Percentiles rank a stretch among this genome's conserved stretches.
These are phyloP conservation scores for Backusella tuberculispora DNA, from an alignment of 192 early-diverging fungal species.

Conservation along the genomic window DNA sequence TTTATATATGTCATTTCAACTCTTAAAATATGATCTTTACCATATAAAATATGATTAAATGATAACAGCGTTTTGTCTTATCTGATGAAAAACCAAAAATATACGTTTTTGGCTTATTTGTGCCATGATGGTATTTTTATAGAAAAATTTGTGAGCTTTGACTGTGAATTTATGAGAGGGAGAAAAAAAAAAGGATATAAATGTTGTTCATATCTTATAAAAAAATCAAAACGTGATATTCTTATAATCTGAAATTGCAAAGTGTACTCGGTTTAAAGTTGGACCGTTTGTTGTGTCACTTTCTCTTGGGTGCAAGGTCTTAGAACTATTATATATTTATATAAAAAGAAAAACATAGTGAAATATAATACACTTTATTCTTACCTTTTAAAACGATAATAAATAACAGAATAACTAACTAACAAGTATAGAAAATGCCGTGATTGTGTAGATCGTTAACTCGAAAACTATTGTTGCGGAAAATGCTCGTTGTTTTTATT, in stretches of 20 bases:
- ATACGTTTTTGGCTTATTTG: neutral
- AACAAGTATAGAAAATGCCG: no score
- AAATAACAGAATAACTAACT: no score
- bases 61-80: neutral
- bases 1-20: neutral
- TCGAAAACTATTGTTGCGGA: no score
- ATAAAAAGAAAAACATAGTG: no score
- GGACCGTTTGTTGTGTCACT: no score
- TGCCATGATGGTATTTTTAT: neutral
- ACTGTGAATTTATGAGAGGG: neutral
- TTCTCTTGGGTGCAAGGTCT: no score
- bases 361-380: no score
- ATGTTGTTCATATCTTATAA: neutral
- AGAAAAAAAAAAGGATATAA: no score
- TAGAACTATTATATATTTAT: no score
- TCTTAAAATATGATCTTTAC: slow-evolving; percentile 12
- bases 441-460: no score
- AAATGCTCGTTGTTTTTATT: no score
- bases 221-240: neutral
- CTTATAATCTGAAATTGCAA: neutral
- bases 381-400: no score
- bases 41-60: neutral
- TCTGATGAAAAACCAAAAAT: neutral
- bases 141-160: neutral
- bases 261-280: neutral